Percentiles rank a stretch among this genome's conserved stretches.
These are phyloP conservation scores for Acacia concinna DNA, from an alignment of 331 rosid genomes.

Conservation along the genomic window DNA sequence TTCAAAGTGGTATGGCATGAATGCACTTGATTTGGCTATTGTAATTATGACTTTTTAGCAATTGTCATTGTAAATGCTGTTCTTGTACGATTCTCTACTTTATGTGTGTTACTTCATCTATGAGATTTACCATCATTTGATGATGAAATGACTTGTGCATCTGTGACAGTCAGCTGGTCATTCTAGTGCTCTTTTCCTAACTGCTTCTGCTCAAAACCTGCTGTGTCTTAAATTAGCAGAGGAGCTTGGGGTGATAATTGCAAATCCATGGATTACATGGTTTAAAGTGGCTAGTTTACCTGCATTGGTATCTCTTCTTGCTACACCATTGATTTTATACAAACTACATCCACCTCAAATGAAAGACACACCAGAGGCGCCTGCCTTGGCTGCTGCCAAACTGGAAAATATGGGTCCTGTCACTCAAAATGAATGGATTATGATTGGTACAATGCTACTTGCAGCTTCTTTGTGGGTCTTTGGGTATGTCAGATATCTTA, in stretches of 20 bases:
- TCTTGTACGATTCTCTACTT: background rate
- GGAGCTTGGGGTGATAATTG: slow-evolving; percentile 73
- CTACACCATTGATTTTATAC: slow-evolving; percentile 80
- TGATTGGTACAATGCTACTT: slow-evolving; percentile 88
- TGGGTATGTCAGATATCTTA: slow-evolving; percentile 61
- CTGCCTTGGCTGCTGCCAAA: slow-evolving; percentile 81
- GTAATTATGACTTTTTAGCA: background rate
- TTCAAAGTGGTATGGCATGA: background rate
- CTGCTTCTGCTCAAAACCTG: slow-evolving; percentile 98
- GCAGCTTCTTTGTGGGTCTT: slow-evolving; percentile 93
- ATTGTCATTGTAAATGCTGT: background rate
- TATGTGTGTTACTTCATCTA: slow-evolving; percentile 1
- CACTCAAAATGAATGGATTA: slow-evolving; percentile 70
- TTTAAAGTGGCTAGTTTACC: slow-evolving; percentile 90
- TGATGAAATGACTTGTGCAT: slow-evolving; percentile 41
- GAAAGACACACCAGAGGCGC: slow-evolving; percentile 95
- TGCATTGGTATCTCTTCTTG: slow-evolving; percentile 64
- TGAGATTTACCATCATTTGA: slow-evolving; percentile 27
- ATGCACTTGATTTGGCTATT: slow-evolving; percentile 2
- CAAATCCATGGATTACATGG: slow-evolving; percentile 92
- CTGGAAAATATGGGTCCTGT: slow-evolving; percentile 84
- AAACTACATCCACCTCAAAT: slow-evolving; percentile 81
- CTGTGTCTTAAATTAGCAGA: slow-evolving; percentile 86
- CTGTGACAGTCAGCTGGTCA: slow-evolving; percentile 77
- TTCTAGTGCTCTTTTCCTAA: slow-evolving; percentile 98